phyloP scores from a whole-genome alignment of 768 basidiomycete species.

The Naganishia vaughanmartiniae region DNA sequence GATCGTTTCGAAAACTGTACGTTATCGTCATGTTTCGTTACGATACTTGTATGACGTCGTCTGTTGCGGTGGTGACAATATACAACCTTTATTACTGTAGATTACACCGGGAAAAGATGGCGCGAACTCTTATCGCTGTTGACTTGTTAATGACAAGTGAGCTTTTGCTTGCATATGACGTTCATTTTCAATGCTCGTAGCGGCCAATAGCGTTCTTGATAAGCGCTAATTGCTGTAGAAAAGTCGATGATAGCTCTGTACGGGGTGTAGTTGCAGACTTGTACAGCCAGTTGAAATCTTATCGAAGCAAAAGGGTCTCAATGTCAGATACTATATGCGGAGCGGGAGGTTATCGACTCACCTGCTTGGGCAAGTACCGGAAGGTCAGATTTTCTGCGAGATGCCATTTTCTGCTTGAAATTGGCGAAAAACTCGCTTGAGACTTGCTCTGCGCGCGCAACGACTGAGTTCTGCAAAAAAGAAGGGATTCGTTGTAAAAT shows the following conservation, averaged over 20 bases:
- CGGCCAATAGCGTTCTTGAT: not conserved
- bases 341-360: not conserved
- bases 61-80: not conserved
- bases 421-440: constrained; percentile 83
- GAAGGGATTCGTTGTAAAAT: too few relatives aligned
- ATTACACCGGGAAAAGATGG: not conserved
- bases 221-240: constrained; percentile 14
- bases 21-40: too few relatives aligned
- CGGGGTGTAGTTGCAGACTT: constrained; percentile 21
- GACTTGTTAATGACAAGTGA: not conserved
- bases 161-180: not conserved
- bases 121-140: not conserved
- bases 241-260: constrained; percentile 5
- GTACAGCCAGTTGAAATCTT: constrained; percentile 19
- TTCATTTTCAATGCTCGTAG: not conserved
- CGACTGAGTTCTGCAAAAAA: constrained; percentile 56
- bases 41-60: not conserved
- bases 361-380: constrained; percentile 79
- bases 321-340: too few relatives aligned
- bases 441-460: constrained; percentile 80
- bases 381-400: constrained; percentile 59
- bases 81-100: not conserved
- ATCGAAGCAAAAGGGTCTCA: not conserved
- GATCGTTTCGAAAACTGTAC: not conserved
- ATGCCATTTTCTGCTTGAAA: constrained; percentile 64